Base-by-base conservation (phyloP, 164 flowering plant species). In the Nymphaea thermarum region DNA sequence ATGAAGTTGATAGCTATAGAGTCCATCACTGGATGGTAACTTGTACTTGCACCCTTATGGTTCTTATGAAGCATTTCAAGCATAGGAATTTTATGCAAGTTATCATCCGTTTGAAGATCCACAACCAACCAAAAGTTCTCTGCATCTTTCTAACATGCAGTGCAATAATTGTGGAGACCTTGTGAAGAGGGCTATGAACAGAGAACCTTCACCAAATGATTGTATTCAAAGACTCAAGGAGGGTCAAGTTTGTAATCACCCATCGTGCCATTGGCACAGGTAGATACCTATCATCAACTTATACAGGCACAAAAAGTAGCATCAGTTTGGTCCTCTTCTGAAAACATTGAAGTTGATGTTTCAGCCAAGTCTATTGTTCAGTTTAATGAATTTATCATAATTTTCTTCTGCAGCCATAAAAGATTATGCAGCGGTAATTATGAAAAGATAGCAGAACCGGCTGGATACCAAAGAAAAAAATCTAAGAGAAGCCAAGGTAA, bases 121-220 rank as follows among this genome's bases (percentile, higher is more conserved):
- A n/a, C 63, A 61, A 61, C 42, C 42, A 36, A 55, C 16, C 10
- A 10, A 55, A 10, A 5, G 64, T 8, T 62, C n/a, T 17, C 7
- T 62, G 64, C 43, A 4, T 64, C 16, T 65, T 71, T 18, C 41
- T 43, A 15, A 17, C 44, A 65, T 61, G 36, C 60, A 71, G 73
- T 71, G 73, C 59, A 63, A 71, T 36, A 60, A 68, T 60, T 71
- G 73, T 71, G 73, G 73, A 59, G 73, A 71, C 59, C 43, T 71
- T 55, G 41, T 71, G 45, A 71, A 59, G 65, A 65, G 68, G 65
- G 68, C 73, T 43, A 60, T 71, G 73, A 71, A 71, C 60, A 66
- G 65, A 60, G 68, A 66, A 44, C 73, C 73, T 60, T 71, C 73
- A 44, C n/a, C 68, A 43, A 65, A 11, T 71, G 73, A 71, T 68